phyloP scores from a whole-genome alignment of 2,329 filamentous ascomycete species.

The Lachnellula willkommii region DNA sequence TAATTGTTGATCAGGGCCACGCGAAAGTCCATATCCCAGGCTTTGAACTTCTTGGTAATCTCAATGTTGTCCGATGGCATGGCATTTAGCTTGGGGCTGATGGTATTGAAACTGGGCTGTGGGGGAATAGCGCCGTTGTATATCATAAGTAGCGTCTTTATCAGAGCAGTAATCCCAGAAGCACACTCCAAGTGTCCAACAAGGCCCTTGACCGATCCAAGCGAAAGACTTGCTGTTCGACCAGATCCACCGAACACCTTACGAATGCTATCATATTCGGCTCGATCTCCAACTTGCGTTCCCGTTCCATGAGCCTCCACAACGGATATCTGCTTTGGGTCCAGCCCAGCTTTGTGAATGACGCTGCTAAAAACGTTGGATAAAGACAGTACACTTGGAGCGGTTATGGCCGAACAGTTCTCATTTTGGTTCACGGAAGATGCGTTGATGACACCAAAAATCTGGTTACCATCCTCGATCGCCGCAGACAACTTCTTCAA shows the following conservation, averaged over 20 bases:
- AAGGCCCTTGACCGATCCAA: not conserved
- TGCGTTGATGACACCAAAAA: not conserved
- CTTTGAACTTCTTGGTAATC: not conserved
- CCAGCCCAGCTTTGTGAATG: not conserved
- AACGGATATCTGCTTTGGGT: not conserved
- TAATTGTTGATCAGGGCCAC: not conserved
- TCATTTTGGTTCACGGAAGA: not conserved
- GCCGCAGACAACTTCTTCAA: not conserved
- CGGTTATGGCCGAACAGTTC: not conserved
- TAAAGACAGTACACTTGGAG: not conserved
- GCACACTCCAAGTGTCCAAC: not conserved
- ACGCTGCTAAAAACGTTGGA: not conserved
- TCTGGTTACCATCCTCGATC: not conserved
- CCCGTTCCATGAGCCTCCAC: constrained; percentile 16
- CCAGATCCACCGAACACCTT: not conserved
- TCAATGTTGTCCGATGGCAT: not conserved
- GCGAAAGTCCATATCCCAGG: not conserved
- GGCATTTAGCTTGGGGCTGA: not conserved
- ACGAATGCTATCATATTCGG: constrained; percentile 3
- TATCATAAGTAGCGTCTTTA: not conserved
- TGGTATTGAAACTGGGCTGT: not conserved
- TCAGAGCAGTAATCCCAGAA: not conserved
- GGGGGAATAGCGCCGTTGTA: not conserved
- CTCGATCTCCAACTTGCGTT: constrained; percentile 10
- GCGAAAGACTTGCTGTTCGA: not conserved